phyloP scores from a whole-genome alignment of 1,284 basidiomycete species.

The Coniferiporia sulphurascens region DNA sequence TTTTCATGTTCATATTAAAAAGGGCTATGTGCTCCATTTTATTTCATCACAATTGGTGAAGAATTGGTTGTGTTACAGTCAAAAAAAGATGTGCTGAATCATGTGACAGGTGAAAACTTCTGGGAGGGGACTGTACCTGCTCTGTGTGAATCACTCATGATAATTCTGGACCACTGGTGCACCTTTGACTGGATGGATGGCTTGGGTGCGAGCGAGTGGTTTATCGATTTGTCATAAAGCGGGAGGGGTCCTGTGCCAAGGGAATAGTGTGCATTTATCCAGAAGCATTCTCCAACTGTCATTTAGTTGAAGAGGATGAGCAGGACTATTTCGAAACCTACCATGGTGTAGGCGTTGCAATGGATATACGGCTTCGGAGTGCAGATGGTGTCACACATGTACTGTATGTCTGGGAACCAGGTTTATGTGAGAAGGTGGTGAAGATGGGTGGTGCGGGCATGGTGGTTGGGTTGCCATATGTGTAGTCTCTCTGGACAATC shows the following conservation, averaged over 20 bases:
- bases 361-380: background rate
- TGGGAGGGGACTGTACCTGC: background rate
- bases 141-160: background rate
- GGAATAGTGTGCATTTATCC: background rate
- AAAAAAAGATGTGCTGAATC: too few relatives aligned
- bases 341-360: background rate
- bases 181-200: background rate
- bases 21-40: too few relatives aligned
- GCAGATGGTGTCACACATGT: background rate
- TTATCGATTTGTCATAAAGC: background rate
- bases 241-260: background rate
- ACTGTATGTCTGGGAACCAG: background rate
- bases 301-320: conserved; percentile 1
- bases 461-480: background rate
- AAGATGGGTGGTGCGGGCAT: background rate
- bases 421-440: background rate
- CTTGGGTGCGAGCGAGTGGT: background rate
- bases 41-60: too few relatives aligned
- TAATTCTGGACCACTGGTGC: background rate
- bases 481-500: background rate
- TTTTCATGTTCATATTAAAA: too few relatives aligned
- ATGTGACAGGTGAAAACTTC: background rate
- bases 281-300: background rate
- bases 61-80: too few relatives aligned
- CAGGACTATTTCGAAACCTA: background rate